Base-by-base conservation (phyloP, 2,329 filamentous ascomycete genomes). In the Magnaporthiopsis incrustans region DNA sequence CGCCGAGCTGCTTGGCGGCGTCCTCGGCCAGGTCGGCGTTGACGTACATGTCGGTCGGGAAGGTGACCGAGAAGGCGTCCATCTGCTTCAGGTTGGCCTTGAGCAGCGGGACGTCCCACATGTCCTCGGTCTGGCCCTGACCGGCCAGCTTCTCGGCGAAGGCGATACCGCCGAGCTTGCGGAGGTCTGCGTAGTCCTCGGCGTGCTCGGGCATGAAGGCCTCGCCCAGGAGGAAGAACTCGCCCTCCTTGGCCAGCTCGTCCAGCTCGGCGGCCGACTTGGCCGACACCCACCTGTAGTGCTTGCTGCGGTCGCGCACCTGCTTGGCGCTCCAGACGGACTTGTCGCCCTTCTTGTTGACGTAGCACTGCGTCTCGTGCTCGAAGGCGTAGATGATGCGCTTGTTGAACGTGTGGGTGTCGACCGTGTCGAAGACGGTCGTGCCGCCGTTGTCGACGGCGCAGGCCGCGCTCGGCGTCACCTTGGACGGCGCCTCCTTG, bases 151-250 rank as follows among this genome's bases (percentile, higher is more conserved):
- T 18, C 5, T 66, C 60, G 8, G 65, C 64, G 8, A 61, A 60
- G 10, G 22, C 26, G 2, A 12, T 57, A 15, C 22, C 38, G 33
- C 58, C 62, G 11, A 69, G 64, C 11, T n/a, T 50, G 10, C 26
- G 53, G 27, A 72, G 65, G 2, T 38, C 57, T 1, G 38, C 50
- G 58, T 69, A 70, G 26, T 65, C 62, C 12, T 66, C 63, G 53
- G 66, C 70, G 66, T 70, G 67, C 63, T 67, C 69, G 4, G 30
- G 67, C 63, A 67, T 70, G 26, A 71, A 62, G 63, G 70, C 68
- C 66, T 72, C 70, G 35, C 66, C 69, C 1, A 67, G 67, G 50
- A 71, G 63, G 66, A 69, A 69, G 30, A 70, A 60, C 22, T 22
- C 15, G n/a, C n/a, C 30, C 22, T 7, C 26, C 27, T 14, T 5